Evolutionary conservation across 805 yeast species (phyloP).

Genomic region (Myxozyma udenii): DNA sequence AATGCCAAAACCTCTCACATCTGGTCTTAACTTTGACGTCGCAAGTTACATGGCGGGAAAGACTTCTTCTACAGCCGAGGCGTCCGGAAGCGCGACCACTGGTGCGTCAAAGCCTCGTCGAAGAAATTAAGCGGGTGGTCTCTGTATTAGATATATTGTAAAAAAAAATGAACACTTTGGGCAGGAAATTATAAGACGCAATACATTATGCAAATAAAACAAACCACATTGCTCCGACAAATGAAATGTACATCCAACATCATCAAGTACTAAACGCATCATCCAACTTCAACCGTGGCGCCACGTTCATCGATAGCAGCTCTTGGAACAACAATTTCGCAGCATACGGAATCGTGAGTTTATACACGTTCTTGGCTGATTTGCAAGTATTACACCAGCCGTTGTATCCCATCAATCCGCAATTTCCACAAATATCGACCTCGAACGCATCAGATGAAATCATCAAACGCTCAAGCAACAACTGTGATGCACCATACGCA

Average conservation of each 20-base stretch:
- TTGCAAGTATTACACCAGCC: constrained; percentile 98
- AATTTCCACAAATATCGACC: constrained; percentile 86
- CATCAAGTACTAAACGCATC: constrained; percentile 42
- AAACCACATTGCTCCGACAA: no score
- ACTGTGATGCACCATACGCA: constrained; percentile 97
- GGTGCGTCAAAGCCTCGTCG: background rate
- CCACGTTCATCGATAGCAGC: constrained; percentile 96
- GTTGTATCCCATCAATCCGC: constrained; percentile 96
- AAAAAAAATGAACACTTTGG: background rate
- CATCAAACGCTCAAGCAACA: constrained; percentile 91
- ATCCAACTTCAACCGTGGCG: constrained; percentile 86
- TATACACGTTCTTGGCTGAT: constrained; percentile 77
- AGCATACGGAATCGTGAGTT: constrained; percentile 98
- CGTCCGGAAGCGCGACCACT: background rate
- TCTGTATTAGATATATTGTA: no score
- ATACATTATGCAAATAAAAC: no score
- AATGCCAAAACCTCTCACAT: constrained; percentile 24
- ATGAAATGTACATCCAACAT: background rate
- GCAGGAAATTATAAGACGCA: no score
- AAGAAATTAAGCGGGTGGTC: background rate
- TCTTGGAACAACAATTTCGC: constrained; percentile 97
- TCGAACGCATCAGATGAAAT: constrained; percentile 96
- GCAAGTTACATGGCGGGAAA: constrained; percentile 37
- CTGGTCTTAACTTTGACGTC: constrained; percentile 33
- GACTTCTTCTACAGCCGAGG: constrained; percentile 8